Percentiles rank a stretch among this genome's conserved stretches.
These are phyloP conservation scores for Cutaneotrichosporon cutaneum DNA, from an alignment of 1,284 basidiomycete species.

Conservation along the genomic window DNA sequence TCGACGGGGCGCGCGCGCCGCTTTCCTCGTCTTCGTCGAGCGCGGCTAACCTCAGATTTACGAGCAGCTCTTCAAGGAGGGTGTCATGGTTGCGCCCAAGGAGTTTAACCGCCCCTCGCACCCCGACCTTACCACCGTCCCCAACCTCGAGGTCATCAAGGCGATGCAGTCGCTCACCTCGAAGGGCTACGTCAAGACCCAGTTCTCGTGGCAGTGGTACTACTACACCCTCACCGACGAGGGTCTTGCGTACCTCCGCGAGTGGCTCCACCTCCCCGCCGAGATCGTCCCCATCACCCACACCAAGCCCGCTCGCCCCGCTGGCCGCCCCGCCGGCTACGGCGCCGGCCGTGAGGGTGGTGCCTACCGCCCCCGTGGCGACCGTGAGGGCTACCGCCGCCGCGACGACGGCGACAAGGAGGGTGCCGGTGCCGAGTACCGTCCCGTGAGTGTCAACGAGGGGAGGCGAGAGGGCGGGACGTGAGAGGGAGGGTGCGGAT, in stretches of 20 bases:
- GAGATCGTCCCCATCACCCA: slow-evolving; percentile 94
- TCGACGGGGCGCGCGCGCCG: background rate
- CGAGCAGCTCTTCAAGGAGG: slow-evolving; percentile 99
- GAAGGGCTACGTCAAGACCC: slow-evolving; percentile 94
- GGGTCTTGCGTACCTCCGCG: slow-evolving; percentile 91
- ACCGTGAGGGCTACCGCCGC: slow-evolving; percentile 75
- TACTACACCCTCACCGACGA: slow-evolving; percentile 94
- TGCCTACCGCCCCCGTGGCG: slow-evolving; percentile 75
- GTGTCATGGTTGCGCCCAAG: slow-evolving; percentile 98
- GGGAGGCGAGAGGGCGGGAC: background rate
- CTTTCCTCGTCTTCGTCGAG: background rate
- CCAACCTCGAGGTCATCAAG: slow-evolving; percentile 99
- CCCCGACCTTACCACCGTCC: slow-evolving; percentile 86
- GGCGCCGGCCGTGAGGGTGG: slow-evolving; percentile 55
- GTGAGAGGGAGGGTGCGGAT: background rate
- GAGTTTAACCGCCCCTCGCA: slow-evolving; percentile 97
- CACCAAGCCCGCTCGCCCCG: slow-evolving; percentile 81
- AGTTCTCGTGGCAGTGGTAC: slow-evolving; percentile 94
- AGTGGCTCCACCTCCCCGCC: slow-evolving; percentile 86
- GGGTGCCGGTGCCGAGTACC: slow-evolving; percentile 72
- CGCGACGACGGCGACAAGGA: slow-evolving; percentile 62
- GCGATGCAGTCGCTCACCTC: slow-evolving; percentile 97
- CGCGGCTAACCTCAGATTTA: slow-evolving; percentile 62
- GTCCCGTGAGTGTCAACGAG: slow-evolving; percentile 55
- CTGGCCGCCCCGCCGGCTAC: slow-evolving; percentile 65